Base-by-base conservation (phyloP, 345 rosid species). In the Camelina hispida region DNA sequence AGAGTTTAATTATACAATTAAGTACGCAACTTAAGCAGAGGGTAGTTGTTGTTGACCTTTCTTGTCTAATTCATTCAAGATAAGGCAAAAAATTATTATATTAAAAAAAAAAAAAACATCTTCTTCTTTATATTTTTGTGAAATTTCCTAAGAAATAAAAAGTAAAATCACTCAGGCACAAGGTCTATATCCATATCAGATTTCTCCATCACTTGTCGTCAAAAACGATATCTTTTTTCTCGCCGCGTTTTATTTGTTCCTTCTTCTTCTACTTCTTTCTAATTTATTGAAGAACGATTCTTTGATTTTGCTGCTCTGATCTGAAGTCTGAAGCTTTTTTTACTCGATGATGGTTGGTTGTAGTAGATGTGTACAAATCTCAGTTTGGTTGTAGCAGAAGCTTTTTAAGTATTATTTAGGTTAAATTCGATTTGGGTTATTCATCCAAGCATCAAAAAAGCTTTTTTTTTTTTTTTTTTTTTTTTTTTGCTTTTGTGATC, bases 41-140 rank as follows among this genome's bases (percentile, higher is more conserved):
- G 15, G 48, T 68, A 32, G 55, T 60, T 76, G 55, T 60, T 76
- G 73, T 61, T 76, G 73, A 75, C 73, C 43, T 38, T 75, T 60
- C 28, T 34, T 52, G 50, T 56, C 46, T 34, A 53, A 28, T 28
- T 28, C 30, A 28, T 56, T 47, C 66, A 71, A 71, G 76, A 70
- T 77, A 70, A 77, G 71, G 75, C 51, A n/a, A 48, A 40, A 57
- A 5, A 0, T 6, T 32, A 32, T 34, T 34, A 1, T 1, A 7
- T 5, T 18, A 8, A 11, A 1, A 25, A 22, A 16, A 28, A 52
- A 13, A 47, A 46, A 12, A 17, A 8, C 14, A n/a, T 46, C 55
- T 53, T 53, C 40, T 16, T 9, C 9, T n/a, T n/a, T n/a, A n/a
- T n/a, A n/a, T 28, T 34, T 30, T 54, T 46, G 64, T 43, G 61